A percentile compares a stretch with the other conserved stretches of the same genome.
Evolutionary conservation across 2,329 filamentous ascomycete species (phyloP).

Genomic region (Chaetomium strumarium): DNA sequence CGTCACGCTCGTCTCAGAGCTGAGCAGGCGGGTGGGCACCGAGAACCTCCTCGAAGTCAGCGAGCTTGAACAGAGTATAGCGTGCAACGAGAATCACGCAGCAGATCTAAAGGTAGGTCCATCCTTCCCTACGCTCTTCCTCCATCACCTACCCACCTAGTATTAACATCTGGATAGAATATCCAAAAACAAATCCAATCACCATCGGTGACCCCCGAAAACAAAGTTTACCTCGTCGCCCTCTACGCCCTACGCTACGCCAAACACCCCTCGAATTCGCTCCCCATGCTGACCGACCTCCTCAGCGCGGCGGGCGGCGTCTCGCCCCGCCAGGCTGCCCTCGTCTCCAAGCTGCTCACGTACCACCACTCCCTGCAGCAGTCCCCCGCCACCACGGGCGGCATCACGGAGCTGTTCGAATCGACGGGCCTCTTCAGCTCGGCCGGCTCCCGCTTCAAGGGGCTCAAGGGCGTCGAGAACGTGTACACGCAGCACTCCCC

Average conservation of each 20-base stretch:
- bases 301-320: conserved; percentile 80
- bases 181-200: conserved; percentile 83
- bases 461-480: conserved; percentile 94
- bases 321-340: conserved; percentile 65
- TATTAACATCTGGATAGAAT: conserved; percentile 44
- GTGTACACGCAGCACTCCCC: conserved; percentile 98
- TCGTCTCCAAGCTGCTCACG: conserved; percentile 73
- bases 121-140: not conserved
- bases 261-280: conserved; percentile 75
- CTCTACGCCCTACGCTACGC: conserved; percentile 94
- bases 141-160: not conserved
- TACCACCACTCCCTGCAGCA: conserved; percentile 86
- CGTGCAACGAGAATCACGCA: conserved; percentile 92
- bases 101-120: conserved; percentile 74
- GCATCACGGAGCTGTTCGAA: conserved; percentile 89
- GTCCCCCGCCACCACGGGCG: conserved; percentile 55
- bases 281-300: conserved; percentile 81
- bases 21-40: conserved; percentile 79
- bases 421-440: conserved; percentile 85
- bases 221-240: conserved; percentile 83
- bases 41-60: conserved; percentile 92
- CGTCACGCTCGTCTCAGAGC: conserved; percentile 88
- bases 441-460: conserved; percentile 82
- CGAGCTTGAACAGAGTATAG: conserved; percentile 92
- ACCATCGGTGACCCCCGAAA: conserved; percentile 67